These are phyloP conservation scores for Serendipita sp. DNA, from an alignment of 1,284 basidiomycete species.

Conservation along the genomic window DNA sequence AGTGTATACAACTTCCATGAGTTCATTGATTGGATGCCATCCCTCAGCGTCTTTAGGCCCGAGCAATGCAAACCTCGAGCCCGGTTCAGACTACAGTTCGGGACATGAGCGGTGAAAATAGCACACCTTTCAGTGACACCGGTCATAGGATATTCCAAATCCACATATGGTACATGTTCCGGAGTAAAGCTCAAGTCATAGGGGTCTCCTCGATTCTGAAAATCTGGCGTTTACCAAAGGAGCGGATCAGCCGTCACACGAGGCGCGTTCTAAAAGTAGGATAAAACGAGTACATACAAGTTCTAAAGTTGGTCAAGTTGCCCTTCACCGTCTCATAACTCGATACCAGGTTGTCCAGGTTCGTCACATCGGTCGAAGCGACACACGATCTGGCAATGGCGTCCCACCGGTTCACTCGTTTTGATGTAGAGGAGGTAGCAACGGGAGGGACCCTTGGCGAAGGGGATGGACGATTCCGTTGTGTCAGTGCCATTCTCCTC, in stretches of 20 bases:
- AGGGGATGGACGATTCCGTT: background rate
- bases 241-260: background rate
- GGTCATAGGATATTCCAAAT: conserved; percentile 59
- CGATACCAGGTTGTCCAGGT: background rate
- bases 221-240: conserved; percentile 30
- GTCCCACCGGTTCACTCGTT: background rate
- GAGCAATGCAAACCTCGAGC: conserved; percentile 47
- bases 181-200: conserved; percentile 45
- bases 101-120: background rate
- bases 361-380: background rate
- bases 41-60: conserved; percentile 65
- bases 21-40: conserved; percentile 61
- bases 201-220: conserved; percentile 44
- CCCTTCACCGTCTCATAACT: background rate
- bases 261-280: background rate
- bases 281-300: background rate
- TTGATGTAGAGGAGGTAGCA: background rate
- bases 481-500: background rate
- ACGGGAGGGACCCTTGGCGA: background rate
- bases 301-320: background rate
- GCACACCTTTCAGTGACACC: conserved; percentile 34
- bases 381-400: background rate
- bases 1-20: conserved; percentile 49
- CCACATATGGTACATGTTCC: conserved; percentile 41
- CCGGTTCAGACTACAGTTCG: background rate